Evolutionary conservation across 2,329 filamentous ascomycete genomes (phyloP), one percentile per base, ranked within the genome.

Genomic region (Byssoonygena ceratinophila): DNA sequence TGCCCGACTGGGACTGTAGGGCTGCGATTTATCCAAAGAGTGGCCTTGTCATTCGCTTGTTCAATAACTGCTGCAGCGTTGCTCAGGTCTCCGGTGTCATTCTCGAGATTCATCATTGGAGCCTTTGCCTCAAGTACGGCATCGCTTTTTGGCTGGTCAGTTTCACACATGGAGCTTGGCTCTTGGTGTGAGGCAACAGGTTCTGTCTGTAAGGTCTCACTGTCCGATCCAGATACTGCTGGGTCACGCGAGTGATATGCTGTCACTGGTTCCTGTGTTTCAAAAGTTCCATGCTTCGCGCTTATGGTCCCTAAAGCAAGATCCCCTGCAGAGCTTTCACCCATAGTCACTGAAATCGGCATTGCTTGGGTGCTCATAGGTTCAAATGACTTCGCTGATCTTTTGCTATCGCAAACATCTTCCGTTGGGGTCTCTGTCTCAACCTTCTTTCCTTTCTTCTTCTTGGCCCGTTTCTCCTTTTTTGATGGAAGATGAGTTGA

Each of bases 371-470:
- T 18, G 20, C 23, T 12, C 9, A 20, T 27, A 22, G 25, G 14
- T 9, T 31, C 23, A 20, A 23, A n/a, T 22, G 20, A 16, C n/a
- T 52, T 39, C 23, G 22, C 22, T 8, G n/a, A 18, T 12, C 14
- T 3, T 8, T n/a, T 16, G 22, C 18, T 46, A n/a, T 27, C 29
- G 16, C 27, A 11, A 37, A 27, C 44, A 4, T 40, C 5, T 29
- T 39, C 39, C 18, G 23, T 40, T 27, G 31, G 7, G 2, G 18
- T 7, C 14, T 22, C 45, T 20, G 31, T 6, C 18, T 31, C 46
- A 16, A 23, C 44, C 22, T 44, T 44, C 41, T 55, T 52, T 18
- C 31, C 46, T 25, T 57, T 56, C 37, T 45, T 52, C 12, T 48
- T 55, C 25, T 52, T 56, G 14, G 47, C 43, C 32, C 34, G 12